These are phyloP conservation scores for Boletales sp. DNA, from an alignment of 768 basidiomycete species.

Conservation along the genomic window DNA sequence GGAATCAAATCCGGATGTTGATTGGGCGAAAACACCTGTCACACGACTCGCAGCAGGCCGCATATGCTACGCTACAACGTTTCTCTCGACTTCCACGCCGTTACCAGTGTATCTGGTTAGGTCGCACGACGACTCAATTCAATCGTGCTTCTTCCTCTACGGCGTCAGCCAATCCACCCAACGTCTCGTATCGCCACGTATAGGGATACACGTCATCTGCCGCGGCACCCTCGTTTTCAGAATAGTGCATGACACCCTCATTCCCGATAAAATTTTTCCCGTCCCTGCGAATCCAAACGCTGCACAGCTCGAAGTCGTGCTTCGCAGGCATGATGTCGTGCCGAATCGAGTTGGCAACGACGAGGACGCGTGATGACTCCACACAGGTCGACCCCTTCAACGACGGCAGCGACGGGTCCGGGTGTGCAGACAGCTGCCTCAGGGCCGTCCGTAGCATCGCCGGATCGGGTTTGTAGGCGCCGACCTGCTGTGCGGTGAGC, in stretches of 20 bases:
- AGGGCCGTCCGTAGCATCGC: constrained; percentile 35
- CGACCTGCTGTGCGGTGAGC: constrained; percentile 68
- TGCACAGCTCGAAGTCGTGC: constrained; percentile 45
- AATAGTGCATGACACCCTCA: constrained; percentile 32
- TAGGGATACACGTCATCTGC: constrained; percentile 32
- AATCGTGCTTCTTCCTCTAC: constrained; percentile 34
- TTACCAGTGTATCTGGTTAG: not conserved
- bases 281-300: constrained; percentile 63
- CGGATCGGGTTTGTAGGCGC: constrained; percentile 67
- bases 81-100: too few relatives aligned
- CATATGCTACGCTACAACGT: too few relatives aligned
- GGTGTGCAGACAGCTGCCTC: constrained; percentile 21
- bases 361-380: constrained; percentile 47
- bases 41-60: too few relatives aligned
- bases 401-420: constrained; percentile 18
- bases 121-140: not conserved
- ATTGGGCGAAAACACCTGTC: too few relatives aligned
- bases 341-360: constrained; percentile 63
- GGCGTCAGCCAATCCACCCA: constrained; percentile 58
- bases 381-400: not conserved
- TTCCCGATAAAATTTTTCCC: constrained; percentile 21
- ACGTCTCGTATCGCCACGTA: constrained; percentile 54
- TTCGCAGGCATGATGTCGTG: constrained; percentile 68
- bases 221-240: constrained; percentile 5
- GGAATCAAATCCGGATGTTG: too few relatives aligned